Base-by-base conservation (phyloP, 352 stramenopile genomes). In the Phytophthora pluvialis region DNA sequence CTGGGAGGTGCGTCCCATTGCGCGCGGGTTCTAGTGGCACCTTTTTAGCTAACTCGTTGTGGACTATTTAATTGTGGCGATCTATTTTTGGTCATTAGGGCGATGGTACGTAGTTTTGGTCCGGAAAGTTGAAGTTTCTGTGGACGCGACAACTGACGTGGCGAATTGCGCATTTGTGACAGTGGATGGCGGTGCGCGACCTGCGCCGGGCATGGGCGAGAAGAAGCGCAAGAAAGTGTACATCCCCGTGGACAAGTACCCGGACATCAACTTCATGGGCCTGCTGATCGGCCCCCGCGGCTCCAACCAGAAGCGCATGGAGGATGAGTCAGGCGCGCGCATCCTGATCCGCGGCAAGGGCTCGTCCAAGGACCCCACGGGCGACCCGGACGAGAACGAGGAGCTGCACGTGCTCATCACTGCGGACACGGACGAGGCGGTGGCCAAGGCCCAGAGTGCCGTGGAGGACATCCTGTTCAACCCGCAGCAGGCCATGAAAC, bases 221-320 rank as follows among this genome's bases (percentile, higher is more conserved):
- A 93, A 91, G 75, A 96, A 94, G 72, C 78, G 75, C 67, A 96
- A 96, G 80, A 97, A 97, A 80, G 82, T 97, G 44, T 97, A 94
- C 73, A 97, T 97, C 42, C 88, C 91, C 5, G 84, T 94, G 57
- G 89, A 95, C 59, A 93, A 97, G 59, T 91, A 98, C 75, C 88
- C 89, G 6, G 92, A 98, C 29, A 97, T 97, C 66, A 98, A 98
- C 75, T 97, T 97, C 53, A 96, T 98, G 80, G 91, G 81, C 4
- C 56, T 98, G 48, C 70, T 98, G 29, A 97, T 98, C 63, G 92
- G 92, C 6, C 92, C 92, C 39, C 84, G 87, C 39, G 92, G 92
- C 7, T 95, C 88, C 44, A 97, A 96, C 59, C 89, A 97, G 56
- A 98, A 97, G 74, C 86, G 90, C 50, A 96, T 98, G 88, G 88